Evolutionary conservation across 345 rosid species (phyloP), one percentile per base, ranked within the genome.

Genomic region (Citrus cavaleriei): DNA sequence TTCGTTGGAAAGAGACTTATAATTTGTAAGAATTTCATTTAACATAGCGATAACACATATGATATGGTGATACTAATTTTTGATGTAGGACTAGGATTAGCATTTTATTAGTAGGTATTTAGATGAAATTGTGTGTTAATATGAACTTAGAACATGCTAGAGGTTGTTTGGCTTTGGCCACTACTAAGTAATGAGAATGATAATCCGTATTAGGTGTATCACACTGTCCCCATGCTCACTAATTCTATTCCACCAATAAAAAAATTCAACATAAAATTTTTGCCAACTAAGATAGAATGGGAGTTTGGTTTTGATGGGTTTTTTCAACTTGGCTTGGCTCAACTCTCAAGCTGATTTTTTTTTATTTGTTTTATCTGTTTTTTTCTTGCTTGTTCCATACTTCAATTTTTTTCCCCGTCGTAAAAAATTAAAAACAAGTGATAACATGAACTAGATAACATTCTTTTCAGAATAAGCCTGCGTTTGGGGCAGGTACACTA

Each of bases 181-280:
- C 55, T 34, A 54, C 24, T 22, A 28, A 80, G 49, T 55, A 75
- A 51, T 42, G 22, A 10, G 9, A 35, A 72, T 2, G 55, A 66
- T 4, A 59, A 75, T 66, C 78, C 54, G 67, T 55, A 67, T 81
- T 66, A 81, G 82, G 78, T 67, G 86, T 54, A 40, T 61, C 72
- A 19, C 60, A 54, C 38, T 72, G 77, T 74, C 80, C 30, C 38
- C 37, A 1, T 32, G 2, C 0, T 25, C 28, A 32, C 6, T 51
- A 10, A 24, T 49, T 58, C 2, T 19, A 61, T 74, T 37, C 60
- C 6, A 19, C 38, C 19, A 69, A 12, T 77, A 55, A 51, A 46
- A 70, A 32, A 14, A 57, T 51, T 46, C 54, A 60, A 38, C 61
- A 24, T 2, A 9, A 9, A 46, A 24, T 66, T 32, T 66, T 27